Conservation (phyloP, 805 yeast genomes). For the Wilhelminamyces savonicus region DNA sequence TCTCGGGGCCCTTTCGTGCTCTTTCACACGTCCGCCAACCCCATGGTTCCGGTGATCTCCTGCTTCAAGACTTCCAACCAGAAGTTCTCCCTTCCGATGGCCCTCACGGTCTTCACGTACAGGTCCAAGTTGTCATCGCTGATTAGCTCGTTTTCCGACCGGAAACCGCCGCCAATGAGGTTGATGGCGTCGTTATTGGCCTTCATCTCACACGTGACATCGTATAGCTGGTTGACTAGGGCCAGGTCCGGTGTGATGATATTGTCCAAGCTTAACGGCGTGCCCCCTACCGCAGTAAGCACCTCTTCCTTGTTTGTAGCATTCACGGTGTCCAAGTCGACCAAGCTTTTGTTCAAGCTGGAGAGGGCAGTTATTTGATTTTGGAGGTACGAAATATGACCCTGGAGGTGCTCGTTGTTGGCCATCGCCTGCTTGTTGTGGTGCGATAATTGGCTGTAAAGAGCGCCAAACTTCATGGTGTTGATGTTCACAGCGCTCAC, state of each 20-base stretch:
- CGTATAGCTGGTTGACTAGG: conserved; percentile 54
- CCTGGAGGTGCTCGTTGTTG: conserved; percentile 24
- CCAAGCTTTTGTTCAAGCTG: too few relatives aligned
- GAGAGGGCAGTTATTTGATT: too few relatives aligned
- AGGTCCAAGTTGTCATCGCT: conserved; percentile 25
- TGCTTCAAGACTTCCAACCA: conserved; percentile 33
- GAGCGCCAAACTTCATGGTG: conserved; percentile 15
- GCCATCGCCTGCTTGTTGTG: conserved; percentile 32
- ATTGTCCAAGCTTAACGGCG: conserved; percentile 22
- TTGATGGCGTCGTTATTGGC: conserved; percentile 66
- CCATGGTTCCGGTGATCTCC: conserved; percentile 20
- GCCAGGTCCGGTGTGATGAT: conserved; percentile 34
- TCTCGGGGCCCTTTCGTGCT: too few relatives aligned
- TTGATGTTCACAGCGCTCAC: too few relatives aligned
- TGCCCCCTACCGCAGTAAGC: conserved; percentile 5
- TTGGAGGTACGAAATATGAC: conserved; percentile 22
- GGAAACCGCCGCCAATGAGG: conserved; percentile 47
- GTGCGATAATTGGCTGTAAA: conserved; percentile 26
- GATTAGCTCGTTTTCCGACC: conserved; percentile 25
- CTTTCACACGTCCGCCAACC: too few relatives aligned
- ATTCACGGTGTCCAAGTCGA: too few relatives aligned
- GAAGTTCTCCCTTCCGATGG: conserved; percentile 33
- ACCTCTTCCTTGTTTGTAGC: too few relatives aligned
- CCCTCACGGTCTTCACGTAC: conserved; percentile 29
- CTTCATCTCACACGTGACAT: conserved; percentile 55